Base-by-base conservation (phyloP, 495 filamentous ascomycete genomes). In the Filosporella fistucella region DNA sequence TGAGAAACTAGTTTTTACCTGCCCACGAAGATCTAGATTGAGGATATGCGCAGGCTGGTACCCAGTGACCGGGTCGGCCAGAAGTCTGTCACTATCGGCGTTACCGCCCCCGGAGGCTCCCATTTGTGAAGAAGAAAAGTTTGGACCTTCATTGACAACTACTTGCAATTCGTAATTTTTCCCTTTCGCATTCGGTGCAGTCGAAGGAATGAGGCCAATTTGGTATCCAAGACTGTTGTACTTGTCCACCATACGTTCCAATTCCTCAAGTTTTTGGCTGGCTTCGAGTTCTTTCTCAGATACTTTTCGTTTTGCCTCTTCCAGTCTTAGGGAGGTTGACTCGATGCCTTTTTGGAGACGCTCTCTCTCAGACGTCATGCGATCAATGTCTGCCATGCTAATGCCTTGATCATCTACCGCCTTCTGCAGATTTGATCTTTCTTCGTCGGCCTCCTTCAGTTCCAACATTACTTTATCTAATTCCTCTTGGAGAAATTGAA, bases 211-310 rank as follows among this genome's bases (percentile, higher is more conserved):
- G 51, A 97, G 72, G 47, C 86, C 91, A 43, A 89, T 90, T 52
- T 96, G 86, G 62, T 97, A 97, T 14, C 87, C 93, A 2, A 95
- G 72, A 3, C 86, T 88, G 68, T 97, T 97, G 77, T 94, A 97
- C 41, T 78, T 76, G 56, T 96, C 85, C 10, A 95, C 81, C 33
- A 84, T 74, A 32, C 85, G 79, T 61, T 97, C 91, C 12, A 97
- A 75, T 47, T 91, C 89, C 54, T 96, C 91, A 2, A 99, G 80
- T 53, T 85, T 88, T 37, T 72, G 73, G 58, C 81, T 85, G 0
- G 91, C 86, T 56, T 95, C 89, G 12, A 75, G 62, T 63, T 96
- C 93, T 51, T 88, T 89, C 51, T 94, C 88, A 51, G 82, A 76
- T 2, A 90, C 83, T 45, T 83, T 85, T 34, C 77, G 77, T 62